Evolutionary conservation across 176 grass and related monocot species (phyloP), one percentile per base, ranked within the genome.

Genomic region (Alopecurus myosuroides): DNA sequence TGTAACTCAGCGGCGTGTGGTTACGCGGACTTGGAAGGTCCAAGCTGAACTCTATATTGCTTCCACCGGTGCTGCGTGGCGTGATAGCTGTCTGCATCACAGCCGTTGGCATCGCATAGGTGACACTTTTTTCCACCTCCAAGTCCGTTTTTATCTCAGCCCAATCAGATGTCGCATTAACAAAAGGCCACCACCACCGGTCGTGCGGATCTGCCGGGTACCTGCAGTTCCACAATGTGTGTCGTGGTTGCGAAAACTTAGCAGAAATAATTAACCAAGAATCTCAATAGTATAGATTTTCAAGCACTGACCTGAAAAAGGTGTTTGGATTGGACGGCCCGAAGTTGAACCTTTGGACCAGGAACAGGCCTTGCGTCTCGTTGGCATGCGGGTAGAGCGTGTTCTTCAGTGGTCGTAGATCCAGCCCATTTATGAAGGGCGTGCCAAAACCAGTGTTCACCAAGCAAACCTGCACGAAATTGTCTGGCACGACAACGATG

Each of bases 391-490:
- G 56, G 30, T 88, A 92, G 4, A 89, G 66, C 17, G 0, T 13
- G 31, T 40, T 67, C 76, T 85, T 81, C 10, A 95, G 44, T 10
- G 41, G 41, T 2, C 41, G 10, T 10, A 42, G 41, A 42, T 42
- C 41, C 41, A 42, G 41, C 41, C 41, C 41, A 11, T 1, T 11
- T 9, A 42, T 42, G 41, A 42, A 42, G 1, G 41, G 41, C 10
- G 41, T 42, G 1, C 41, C 41, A 42, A 1, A 2, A 11, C 10
- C 41, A 10, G 41, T 42, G 41, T 42, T 42, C 20, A 89, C 62
- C 25, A 94, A 39, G 58, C 92, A 94, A 6, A 94, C 64, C 36
- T 90, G 78, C 17, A 89, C 34, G 71, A 70, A 87, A 11, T 85
- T 25, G 0, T 34, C 77, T 3, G 36, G 29, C 3, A 83, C 77